Conservation (phyloP, 441 rosid genomes). For the Adansonia gregorii region DNA sequence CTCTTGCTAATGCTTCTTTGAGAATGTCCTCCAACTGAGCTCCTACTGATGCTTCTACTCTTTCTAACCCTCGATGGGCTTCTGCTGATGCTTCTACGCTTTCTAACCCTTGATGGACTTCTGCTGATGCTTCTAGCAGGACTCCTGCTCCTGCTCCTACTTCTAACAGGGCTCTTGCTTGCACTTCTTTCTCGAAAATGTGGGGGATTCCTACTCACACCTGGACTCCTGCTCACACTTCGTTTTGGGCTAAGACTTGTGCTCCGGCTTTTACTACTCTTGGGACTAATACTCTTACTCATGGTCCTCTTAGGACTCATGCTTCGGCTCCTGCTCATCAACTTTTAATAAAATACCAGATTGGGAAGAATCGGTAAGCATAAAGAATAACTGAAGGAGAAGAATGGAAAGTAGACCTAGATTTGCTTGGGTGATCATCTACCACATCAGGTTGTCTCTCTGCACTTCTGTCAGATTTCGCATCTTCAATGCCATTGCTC, state of each 20-base stretch:
- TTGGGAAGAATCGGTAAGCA: constrained; percentile 50
- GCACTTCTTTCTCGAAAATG: constrained; percentile 33
- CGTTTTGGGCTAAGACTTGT: constrained; percentile 59
- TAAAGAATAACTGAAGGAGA: constrained; percentile 49
- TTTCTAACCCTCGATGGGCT: constrained; percentile 53
- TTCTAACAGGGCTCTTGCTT: constrained; percentile 42
- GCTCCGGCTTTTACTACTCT: constrained; percentile 67
- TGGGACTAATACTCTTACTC: constrained; percentile 82
- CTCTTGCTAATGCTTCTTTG: constrained; percentile 37
- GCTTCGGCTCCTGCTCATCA: constrained; percentile 91
- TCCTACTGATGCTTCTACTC: constrained; percentile 43
- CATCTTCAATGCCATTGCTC: constrained; percentile 55
- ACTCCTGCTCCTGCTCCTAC: constrained; percentile 50
- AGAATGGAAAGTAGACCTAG: constrained; percentile 70
- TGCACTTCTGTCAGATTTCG: constrained; percentile 57
- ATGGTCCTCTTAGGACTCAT: constrained; percentile 73
- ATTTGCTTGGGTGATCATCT: constrained; percentile 81
- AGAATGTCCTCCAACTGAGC: constrained; percentile 45
- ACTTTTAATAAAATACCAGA: constrained; percentile 50
- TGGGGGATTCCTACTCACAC: constrained; percentile 46
- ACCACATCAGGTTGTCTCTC: constrained; percentile 81
- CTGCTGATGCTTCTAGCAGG: constrained; percentile 47
- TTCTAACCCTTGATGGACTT: constrained; percentile 52
- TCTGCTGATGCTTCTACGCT: constrained; percentile 46
- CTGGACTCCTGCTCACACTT: constrained; percentile 55